These are phyloP conservation scores for Platismatia glauca DNA, from an alignment of 495 filamentous ascomycete genomes.

Conservation along the genomic window DNA sequence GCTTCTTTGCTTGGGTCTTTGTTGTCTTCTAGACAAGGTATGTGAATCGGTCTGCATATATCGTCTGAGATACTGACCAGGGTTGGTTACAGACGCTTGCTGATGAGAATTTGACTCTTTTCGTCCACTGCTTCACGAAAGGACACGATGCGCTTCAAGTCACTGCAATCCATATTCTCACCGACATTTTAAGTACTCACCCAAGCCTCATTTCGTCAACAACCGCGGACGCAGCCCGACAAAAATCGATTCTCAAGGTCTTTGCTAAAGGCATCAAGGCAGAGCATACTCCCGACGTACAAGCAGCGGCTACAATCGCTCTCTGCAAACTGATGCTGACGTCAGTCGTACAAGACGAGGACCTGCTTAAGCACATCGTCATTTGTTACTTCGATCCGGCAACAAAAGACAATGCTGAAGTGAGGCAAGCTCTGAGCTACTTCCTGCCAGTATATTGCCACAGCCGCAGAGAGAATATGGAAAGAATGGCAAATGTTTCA, in stretches of 20 bases:
- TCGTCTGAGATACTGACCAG: constrained; percentile 16
- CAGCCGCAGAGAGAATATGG: constrained; percentile 66
- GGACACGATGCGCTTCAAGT: constrained; percentile 83
- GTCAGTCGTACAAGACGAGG: constrained; percentile 45
- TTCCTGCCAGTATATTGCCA: constrained; percentile 96
- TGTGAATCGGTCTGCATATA: constrained; percentile 17
- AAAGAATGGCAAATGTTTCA: constrained; percentile 62
- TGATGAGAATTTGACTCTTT: constrained; percentile 84
- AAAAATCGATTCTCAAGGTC: constrained; percentile 62
- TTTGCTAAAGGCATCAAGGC: constrained; percentile 69
- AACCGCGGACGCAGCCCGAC: constrained; percentile 36
- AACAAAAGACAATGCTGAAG: constrained; percentile 71
- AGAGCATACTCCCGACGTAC: constrained; percentile 59
- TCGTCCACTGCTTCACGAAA: constrained; percentile 92
- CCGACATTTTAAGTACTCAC: constrained; percentile 83
- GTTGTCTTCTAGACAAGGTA: constrained; percentile 79
- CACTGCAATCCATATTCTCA: constrained; percentile 84
- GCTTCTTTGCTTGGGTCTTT: constrained; percentile 79
- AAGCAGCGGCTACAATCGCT: constrained; percentile 72
- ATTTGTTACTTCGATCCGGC: constrained; percentile 86
- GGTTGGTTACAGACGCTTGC: constrained; percentile 53
- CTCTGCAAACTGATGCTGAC: constrained; percentile 81
- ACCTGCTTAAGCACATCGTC: constrained; percentile 73
- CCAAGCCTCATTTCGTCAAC: constrained; percentile 57
- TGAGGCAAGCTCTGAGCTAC: constrained; percentile 84